Conservation (phyloP, 306 rosid genomes). For the Cicer bijugum region DNA sequence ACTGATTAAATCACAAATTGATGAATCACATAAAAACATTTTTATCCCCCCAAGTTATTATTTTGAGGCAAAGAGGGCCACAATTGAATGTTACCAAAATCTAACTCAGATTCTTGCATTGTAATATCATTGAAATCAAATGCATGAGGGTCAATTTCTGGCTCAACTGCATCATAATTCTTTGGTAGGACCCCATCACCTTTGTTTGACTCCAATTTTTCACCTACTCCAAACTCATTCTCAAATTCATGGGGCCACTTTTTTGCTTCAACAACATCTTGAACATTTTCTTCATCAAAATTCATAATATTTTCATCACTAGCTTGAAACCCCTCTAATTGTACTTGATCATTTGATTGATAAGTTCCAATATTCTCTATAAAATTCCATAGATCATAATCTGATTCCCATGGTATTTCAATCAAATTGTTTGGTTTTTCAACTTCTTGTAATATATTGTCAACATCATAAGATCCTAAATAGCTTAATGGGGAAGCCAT, state of each 20-base stretch:
- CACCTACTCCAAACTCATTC: conserved; percentile 65
- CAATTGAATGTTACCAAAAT: conserved; percentile 44
- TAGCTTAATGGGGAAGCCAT: conserved; percentile 35
- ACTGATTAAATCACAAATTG: conserved; percentile 39
- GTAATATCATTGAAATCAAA: conserved; percentile 44
- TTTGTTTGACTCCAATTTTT: conserved; percentile 38
- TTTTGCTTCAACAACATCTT: conserved; percentile 43
- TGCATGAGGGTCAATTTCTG: conserved; percentile 35
- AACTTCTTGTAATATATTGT: conserved; percentile 41
- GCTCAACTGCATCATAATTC: conserved; percentile 37
- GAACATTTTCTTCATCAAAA: conserved; percentile 35
- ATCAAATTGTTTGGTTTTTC: conserved; percentile 45
- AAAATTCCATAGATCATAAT: conserved; percentile 71
- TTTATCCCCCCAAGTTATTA: background rate
- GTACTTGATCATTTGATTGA: conserved; percentile 43
- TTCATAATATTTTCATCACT: too few relatives aligned
- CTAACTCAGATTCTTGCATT: conserved; percentile 39
- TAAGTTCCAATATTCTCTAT: conserved; percentile 51
- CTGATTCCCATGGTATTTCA: conserved; percentile 58
- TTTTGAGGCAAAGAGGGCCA: conserved; percentile 51
- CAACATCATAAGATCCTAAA: conserved; percentile 45
- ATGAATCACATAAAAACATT: conserved; percentile 27
- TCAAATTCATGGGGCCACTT: conserved; percentile 63
- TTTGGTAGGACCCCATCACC: conserved; percentile 37
- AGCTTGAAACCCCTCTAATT: conserved; percentile 2